A percentile compares a stretch with the other conserved stretches of the same genome.
phyloP scores from a whole-genome alignment of 345 rosid species.

The Microthlaspi erraticum region DNA sequence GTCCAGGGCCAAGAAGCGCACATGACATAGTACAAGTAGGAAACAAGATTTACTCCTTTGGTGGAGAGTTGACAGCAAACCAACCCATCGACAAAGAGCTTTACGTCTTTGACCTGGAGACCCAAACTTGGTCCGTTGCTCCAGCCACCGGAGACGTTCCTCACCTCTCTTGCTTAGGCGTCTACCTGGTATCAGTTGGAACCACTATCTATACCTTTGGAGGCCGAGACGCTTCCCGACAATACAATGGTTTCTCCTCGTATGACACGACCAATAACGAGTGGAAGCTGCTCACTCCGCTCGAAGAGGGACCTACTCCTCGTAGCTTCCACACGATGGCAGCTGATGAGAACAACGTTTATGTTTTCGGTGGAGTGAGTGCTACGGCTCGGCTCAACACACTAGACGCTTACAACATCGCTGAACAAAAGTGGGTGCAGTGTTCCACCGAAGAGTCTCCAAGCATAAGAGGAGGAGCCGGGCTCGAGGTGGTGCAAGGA shows the following conservation, averaged over 20 bases:
- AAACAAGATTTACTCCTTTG: slow-evolving; percentile 27
- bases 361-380: slow-evolving; percentile 28
- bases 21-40: slow-evolving; percentile 21
- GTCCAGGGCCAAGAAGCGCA: slow-evolving; percentile 26
- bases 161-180: background rate
- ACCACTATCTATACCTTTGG: slow-evolving; percentile 18
- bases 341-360: slow-evolving; percentile 1
- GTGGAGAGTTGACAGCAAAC: slow-evolving; percentile 21
- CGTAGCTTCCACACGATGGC: slow-evolving; percentile 14
- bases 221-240: slow-evolving; percentile 3
- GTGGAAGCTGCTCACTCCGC: slow-evolving; percentile 23
- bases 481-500: slow-evolving; percentile 5
- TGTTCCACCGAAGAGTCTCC: slow-evolving; percentile 9
- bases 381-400: background rate
- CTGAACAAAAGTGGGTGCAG: slow-evolving; percentile 16
- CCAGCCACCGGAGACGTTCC: slow-evolving; percentile 2
- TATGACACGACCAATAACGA: slow-evolving; percentile 18
- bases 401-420: background rate
- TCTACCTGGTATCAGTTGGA: slow-evolving; percentile 10
- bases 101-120: slow-evolving; percentile 31
- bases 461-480: slow-evolving; percentile 16
- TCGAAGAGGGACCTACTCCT: slow-evolving; percentile 10
- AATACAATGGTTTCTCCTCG: slow-evolving; percentile 5
- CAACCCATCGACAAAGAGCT: slow-evolving; percentile 24
- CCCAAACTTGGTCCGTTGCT: slow-evolving; percentile 31